Percentiles rank a stretch among this genome's conserved stretches.
Evolutionary conservation across 2,329 filamentous ascomycete genomes (phyloP).

Genomic region (Polytolypa hystricis): DNA sequence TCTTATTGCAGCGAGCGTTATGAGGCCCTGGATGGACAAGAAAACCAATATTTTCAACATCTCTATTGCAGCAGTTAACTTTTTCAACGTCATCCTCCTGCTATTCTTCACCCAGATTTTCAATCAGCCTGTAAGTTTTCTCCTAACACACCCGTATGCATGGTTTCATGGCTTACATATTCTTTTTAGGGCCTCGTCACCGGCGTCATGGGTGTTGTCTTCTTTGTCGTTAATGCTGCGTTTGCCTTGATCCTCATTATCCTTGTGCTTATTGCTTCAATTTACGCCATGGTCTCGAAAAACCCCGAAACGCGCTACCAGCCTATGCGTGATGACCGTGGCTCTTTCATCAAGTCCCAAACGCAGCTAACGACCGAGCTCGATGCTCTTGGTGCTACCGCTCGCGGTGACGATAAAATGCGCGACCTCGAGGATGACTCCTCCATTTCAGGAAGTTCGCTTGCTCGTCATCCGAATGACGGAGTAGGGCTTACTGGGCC

Average conservation of each 20-base stretch:
- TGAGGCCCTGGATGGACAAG: slow-evolving; percentile 98
- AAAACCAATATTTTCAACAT: slow-evolving; percentile 97
- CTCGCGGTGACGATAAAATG: slow-evolving; percentile 65
- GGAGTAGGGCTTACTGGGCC: slow-evolving; percentile 5
- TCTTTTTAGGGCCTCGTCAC: slow-evolving; percentile 55
- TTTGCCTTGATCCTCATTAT: slow-evolving; percentile 74
- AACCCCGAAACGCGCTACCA: slow-evolving; percentile 93
- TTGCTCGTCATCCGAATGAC: slow-evolving; percentile 36
- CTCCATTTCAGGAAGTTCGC: slow-evolving; percentile 51
- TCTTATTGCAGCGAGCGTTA: slow-evolving; percentile 64
- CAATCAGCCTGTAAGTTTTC: slow-evolving; percentile 55
- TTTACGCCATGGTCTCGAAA: slow-evolving; percentile 76
- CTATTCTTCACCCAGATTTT: slow-evolving; percentile 83
- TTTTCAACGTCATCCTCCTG: slow-evolving; percentile 79
- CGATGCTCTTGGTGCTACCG: slow-evolving; percentile 78
- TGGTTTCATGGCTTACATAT: slow-evolving; percentile 13
- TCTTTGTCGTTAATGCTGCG: slow-evolving; percentile 77
- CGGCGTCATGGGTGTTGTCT: slow-evolving; percentile 77
- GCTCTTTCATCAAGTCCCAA: slow-evolving; percentile 95
- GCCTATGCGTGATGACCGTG: slow-evolving; percentile 90
- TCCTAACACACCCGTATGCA: background rate
- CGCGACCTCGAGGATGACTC: slow-evolving; percentile 64
- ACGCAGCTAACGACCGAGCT: slow-evolving; percentile 77
- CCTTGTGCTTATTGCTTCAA: slow-evolving; percentile 66
- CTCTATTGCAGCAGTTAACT: slow-evolving; percentile 78